A percentile compares a stretch with the other conserved stretches of the same genome.
Evolutionary conservation across 2,329 filamentous ascomycete species (phyloP).

Genomic region (Pyricularia grisea): DNA sequence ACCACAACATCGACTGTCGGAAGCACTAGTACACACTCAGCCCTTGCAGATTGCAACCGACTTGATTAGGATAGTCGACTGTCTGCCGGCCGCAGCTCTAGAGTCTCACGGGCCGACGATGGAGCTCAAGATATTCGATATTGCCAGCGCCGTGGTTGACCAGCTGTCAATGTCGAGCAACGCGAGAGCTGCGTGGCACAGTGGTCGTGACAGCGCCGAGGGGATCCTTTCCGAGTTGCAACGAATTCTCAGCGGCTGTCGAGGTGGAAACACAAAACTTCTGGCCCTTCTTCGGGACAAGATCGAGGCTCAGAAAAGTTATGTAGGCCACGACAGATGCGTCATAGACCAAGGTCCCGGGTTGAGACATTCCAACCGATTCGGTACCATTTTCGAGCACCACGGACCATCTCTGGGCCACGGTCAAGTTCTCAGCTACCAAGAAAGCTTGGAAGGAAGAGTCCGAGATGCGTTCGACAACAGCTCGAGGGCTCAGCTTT

Average conservation of each 20-base stretch:
- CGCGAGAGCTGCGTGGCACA: background rate
- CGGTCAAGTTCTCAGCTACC: background rate
- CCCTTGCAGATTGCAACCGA: constrained; percentile 35
- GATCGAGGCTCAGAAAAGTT: background rate
- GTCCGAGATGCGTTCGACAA: background rate
- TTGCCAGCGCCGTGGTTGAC: constrained; percentile 33
- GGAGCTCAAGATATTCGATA: constrained; percentile 37
- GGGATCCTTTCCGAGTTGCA: constrained; percentile 19
- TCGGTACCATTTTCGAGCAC: background rate
- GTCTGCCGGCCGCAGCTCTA: constrained; percentile 33
- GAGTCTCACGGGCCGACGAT: constrained; percentile 39
- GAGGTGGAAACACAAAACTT: constrained; percentile 31
- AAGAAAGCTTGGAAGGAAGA: background rate
- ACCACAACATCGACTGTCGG: background rate
- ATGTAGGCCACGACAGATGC: background rate
- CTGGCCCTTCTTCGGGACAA: constrained; percentile 21
- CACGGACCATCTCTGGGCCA: background rate
- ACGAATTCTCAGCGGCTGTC: constrained; percentile 27
- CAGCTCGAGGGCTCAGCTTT: background rate
- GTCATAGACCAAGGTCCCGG: background rate
- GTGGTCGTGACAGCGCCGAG: background rate
- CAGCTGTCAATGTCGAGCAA: constrained; percentile 17
- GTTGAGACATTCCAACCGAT: background rate
- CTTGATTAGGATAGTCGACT: constrained; percentile 30
- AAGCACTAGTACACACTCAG: constrained; percentile 16